A percentile compares a stretch with the other conserved stretches of the same genome.
Conservation (phyloP, 306 rosid genomes). For the Alnus glutinosa region DNA sequence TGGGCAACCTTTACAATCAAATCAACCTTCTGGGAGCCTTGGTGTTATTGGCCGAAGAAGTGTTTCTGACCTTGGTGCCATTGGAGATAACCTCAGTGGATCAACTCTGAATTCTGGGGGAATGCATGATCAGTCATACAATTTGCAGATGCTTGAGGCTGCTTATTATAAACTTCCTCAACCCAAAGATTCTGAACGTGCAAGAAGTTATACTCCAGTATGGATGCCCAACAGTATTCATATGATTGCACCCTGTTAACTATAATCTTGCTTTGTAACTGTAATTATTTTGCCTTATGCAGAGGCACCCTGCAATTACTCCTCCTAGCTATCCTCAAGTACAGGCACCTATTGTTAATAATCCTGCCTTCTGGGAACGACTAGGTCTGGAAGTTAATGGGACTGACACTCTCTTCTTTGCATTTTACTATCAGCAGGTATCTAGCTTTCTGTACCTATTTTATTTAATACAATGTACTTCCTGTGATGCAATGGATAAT, state of each 20-base stretch:
- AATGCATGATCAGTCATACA: constrained; percentile 64
- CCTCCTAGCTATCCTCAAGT: constrained; percentile 93
- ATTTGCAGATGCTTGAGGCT: constrained; percentile 91
- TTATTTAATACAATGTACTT: background rate
- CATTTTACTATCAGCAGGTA: constrained; percentile 98
- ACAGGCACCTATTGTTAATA: constrained; percentile 85
- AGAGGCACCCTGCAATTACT: constrained; percentile 80
- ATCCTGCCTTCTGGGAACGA: constrained; percentile 97
- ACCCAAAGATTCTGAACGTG: constrained; percentile 91
- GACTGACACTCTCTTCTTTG: constrained; percentile 86
- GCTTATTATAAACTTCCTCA: constrained; percentile 80
- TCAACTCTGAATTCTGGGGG: constrained; percentile 61
- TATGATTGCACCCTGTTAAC: background rate
- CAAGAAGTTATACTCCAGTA: constrained; percentile 81
- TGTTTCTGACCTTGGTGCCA: constrained; percentile 84
- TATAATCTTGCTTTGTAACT: constrained; percentile 7
- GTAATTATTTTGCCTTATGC: constrained; percentile 28
- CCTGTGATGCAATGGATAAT: constrained; percentile 8
- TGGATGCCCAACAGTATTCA: constrained; percentile 31
- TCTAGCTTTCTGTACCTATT: constrained; percentile 11
- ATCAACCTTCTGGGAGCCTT: constrained; percentile 71
- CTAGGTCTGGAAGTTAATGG: constrained; percentile 62
- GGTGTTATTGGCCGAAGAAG: constrained; percentile 98
- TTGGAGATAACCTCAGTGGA: constrained; percentile 76
- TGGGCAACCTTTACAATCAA: constrained; percentile 86